These are phyloP conservation scores for Fusarium floridanum DNA, from an alignment of 2,329 filamentous ascomycete species.

Conservation along the genomic window DNA sequence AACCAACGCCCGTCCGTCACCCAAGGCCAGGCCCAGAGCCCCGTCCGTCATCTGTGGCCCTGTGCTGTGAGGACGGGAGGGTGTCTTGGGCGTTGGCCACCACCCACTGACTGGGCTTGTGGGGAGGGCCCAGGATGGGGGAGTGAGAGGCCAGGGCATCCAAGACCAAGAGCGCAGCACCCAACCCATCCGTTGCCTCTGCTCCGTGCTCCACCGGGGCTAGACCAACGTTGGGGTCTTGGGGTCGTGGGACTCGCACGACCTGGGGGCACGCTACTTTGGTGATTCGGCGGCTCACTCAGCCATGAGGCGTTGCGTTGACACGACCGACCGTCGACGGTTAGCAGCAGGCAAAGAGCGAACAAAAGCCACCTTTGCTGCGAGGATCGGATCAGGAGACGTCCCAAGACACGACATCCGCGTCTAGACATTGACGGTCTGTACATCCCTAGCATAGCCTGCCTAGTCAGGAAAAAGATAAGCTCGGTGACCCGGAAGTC, in stretches of 20 bases:
- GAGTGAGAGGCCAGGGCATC: conserved; percentile 16
- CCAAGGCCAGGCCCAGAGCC: conserved; percentile 26
- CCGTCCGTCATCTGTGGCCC: conserved; percentile 35
- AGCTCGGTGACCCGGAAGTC: not conserved
- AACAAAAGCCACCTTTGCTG: conserved; percentile 16
- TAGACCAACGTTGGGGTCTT: conserved; percentile 29
- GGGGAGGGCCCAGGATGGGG: conserved; percentile 40
- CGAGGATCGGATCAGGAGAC: conserved; percentile 21
- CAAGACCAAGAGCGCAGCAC: conserved; percentile 19
- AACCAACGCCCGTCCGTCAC: conserved; percentile 27
- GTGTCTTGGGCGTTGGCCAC: conserved; percentile 33
- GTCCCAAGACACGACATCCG: conserved; percentile 21
- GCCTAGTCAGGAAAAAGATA: conserved; percentile 15
- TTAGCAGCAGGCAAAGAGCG: conserved; percentile 4
- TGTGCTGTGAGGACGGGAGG: conserved; percentile 26
- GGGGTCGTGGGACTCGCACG: conserved; percentile 2
- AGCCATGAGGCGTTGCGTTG: conserved; percentile 6
- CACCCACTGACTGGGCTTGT: conserved; percentile 17
- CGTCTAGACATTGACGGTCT: conserved; percentile 20
- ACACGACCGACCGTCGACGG: not conserved
- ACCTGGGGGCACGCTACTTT: conserved; percentile 14
- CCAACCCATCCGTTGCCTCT: conserved; percentile 23
- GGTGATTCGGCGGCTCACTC: not conserved
- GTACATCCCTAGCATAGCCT: not conserved
- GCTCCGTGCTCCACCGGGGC: conserved; percentile 33